Evolutionary conservation across 352 stramenopile genomes (phyloP), one percentile per base, ranked within the genome.

Genomic region (Thraustotheca clavata): DNA sequence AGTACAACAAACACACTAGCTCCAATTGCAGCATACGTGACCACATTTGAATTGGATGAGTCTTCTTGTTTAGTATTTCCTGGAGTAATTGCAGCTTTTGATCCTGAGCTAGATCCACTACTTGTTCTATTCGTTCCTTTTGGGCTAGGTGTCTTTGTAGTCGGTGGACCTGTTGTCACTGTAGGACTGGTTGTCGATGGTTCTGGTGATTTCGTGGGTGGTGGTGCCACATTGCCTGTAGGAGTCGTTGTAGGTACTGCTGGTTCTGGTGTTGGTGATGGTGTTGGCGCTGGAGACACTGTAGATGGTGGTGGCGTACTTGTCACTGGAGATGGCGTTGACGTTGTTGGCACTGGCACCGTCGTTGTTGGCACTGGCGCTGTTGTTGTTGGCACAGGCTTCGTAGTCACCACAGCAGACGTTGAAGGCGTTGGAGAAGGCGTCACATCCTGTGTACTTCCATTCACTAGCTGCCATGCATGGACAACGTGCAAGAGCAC

Each of bases 1-100:
- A 18, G 14, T 33, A 65, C 27, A 6, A 54, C 38, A 54, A 65
- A 36, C 14, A 55, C 36, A 16, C 24, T 33, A 11, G 35, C 57
- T 8, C 35, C 57, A 20, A 65, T 39, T 14, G 38, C 57, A 2
- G 32, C 20, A 46, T 65, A 65, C 29, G 57, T 65, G 52, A 61
- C 29, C 35, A 36, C 18, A 33, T 57, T 36, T n/a, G 38, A 52
- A 18, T 1, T 52, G 29, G 49, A 36, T 31, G 49, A 43, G 24
- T 20, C n/a, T 31, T 36, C 49, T 50, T 31, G 49, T 12, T 20
- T 59, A 14, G 39, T 40, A 20, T 18, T 20, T 31, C n/a, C 18
- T 16, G 55, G 39, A 6, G 55, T 34, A 14, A 22, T 63, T 24
- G 50, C 24, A 3, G 32, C 50, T 2, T 60, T 41, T 1, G 50